phyloP scores from a whole-genome alignment of 768 basidiomycete genomes.

The Termitomyces sp. region DNA sequence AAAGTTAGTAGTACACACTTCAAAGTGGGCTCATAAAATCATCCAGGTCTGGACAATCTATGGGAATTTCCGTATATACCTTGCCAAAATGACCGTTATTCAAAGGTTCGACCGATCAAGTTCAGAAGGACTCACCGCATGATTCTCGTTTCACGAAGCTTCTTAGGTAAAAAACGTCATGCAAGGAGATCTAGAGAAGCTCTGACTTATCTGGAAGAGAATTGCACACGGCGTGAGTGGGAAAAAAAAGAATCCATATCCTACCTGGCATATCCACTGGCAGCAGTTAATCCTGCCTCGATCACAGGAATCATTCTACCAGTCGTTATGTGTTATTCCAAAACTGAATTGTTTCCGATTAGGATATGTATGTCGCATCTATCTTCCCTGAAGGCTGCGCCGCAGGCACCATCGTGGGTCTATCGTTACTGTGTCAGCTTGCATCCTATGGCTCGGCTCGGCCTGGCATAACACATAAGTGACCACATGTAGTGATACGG shows the following conservation, averaged over 20 bases:
- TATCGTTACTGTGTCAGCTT: not conserved
- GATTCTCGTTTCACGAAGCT: too few species aligned
- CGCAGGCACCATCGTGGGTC: not conserved
- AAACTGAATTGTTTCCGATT: not conserved
- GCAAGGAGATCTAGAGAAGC: not conserved
- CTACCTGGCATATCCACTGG: not conserved
- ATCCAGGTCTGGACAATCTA: not conserved
- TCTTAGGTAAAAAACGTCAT: too few species aligned
- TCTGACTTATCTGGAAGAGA: not conserved
- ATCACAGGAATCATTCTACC: not conserved
- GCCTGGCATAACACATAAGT: not conserved
- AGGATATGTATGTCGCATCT: not conserved
- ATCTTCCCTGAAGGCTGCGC: not conserved
- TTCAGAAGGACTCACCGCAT: too few species aligned
- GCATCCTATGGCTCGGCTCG: not conserved
- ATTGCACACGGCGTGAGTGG: too few species aligned
- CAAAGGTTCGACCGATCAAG: not conserved
- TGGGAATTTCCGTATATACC: not conserved
- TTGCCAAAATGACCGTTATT: not conserved
- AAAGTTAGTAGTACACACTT: not conserved
- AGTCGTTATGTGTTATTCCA: not conserved
- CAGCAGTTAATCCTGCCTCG: too few species aligned
- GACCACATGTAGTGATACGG: not conserved
- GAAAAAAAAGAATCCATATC: not conserved
- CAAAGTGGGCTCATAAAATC: not conserved